Percentiles rank a stretch among this genome's conserved stretches.
These are phyloP conservation scores for Yarrowia galli DNA, from an alignment of 1,139 yeast genomes.

Conservation along the genomic window DNA sequence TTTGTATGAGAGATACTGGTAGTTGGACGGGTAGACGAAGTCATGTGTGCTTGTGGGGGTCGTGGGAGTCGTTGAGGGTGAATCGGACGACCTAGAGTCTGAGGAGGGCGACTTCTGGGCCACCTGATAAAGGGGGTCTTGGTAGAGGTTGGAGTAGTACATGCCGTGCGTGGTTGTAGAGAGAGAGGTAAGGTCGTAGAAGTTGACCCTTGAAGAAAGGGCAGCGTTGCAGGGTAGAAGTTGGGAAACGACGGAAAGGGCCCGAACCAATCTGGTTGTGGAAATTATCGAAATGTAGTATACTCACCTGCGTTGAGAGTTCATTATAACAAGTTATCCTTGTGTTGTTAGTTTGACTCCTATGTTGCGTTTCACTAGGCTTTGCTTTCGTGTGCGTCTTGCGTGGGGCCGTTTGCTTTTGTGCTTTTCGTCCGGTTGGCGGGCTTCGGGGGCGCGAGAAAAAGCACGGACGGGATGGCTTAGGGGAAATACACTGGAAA, in stretches of 20 bases:
- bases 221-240: too few species aligned
- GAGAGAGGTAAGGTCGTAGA: background rate
- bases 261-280: background rate
- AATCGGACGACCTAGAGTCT: constrained; percentile 16
- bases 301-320: constrained; percentile 38
- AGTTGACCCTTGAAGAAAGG: background rate
- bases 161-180: background rate
- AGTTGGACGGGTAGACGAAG: constrained; percentile 32
- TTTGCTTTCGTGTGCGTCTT: constrained; percentile 28
- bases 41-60: constrained; percentile 21
- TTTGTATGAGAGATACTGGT: constrained; percentile 24
- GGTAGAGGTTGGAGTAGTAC: constrained; percentile 33
- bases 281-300: background rate
- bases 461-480: constrained; percentile 1
- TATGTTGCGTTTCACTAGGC: constrained; percentile 14
- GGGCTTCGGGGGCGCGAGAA: background rate
- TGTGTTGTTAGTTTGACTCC: constrained; percentile 12
- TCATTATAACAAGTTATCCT: constrained; percentile 22
- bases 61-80: constrained; percentile 3
- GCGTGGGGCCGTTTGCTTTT: constrained; percentile 27
- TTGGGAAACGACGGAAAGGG: too few species aligned
- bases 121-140: constrained; percentile 14
- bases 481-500: constrained; percentile 31
- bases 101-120: constrained; percentile 22
- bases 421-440: constrained; percentile 15